These are phyloP conservation scores for Lactifluus piperatus DNA, from an alignment of 768 basidiomycete genomes.

Conservation along the genomic window DNA sequence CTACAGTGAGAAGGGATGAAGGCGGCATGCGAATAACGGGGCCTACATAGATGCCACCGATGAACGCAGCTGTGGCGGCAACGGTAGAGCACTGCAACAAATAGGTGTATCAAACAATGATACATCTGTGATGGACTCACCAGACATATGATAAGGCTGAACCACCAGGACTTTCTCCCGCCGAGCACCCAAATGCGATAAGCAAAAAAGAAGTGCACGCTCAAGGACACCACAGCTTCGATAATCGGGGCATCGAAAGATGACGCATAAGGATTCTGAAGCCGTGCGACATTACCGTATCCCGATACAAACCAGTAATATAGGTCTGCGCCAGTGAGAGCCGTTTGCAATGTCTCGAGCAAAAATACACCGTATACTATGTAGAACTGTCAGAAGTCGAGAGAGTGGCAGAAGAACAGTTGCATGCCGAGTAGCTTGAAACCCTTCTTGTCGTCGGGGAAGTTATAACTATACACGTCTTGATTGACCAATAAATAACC, in stretches of 20 bases:
- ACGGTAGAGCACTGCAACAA: neutral
- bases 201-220: conserved; percentile 27
- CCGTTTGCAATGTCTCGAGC: conserved; percentile 1
- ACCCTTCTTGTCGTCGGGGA: neutral
- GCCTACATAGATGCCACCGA: neutral
- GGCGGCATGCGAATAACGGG: no score
- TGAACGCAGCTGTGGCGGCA: neutral
- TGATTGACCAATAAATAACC: neutral
- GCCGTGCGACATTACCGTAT: conserved; percentile 15
- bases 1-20: neutral
- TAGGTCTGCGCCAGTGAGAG: neutral
- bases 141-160: neutral
- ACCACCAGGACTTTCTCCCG: neutral
- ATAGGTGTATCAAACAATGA: neutral
- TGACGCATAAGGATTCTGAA: neutral
- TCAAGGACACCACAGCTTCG: conserved; percentile 22
- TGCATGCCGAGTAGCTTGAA: neutral
- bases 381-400: no score
- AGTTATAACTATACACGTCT: conserved; percentile 13
- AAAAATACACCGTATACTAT: conserved; percentile 5
- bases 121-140: neutral
- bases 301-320: conserved; percentile 5
- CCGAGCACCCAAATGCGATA: no score
- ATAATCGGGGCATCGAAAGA: conserved; percentile 22
- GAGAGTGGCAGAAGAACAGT: no score